Conservation (phyloP, 495 filamentous ascomycete genomes). For the Hypoxylon fuscum region DNA sequence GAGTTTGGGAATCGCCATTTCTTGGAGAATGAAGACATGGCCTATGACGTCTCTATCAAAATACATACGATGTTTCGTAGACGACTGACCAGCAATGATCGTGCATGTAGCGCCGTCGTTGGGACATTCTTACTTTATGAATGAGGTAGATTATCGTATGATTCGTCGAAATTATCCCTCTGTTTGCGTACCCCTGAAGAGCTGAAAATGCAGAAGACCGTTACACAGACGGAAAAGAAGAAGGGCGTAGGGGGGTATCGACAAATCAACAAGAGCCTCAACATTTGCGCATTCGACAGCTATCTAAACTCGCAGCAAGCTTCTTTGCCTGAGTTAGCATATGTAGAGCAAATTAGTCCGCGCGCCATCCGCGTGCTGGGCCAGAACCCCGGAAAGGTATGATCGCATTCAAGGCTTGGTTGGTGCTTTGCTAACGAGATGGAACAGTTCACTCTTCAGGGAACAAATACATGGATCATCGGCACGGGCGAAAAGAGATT, state of each 20-base stretch:
- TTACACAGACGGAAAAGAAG: neutral
- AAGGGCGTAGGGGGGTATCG: conserved; percentile 48
- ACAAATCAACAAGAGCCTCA: conserved; percentile 58
- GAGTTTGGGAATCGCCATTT: neutral
- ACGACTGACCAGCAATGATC: neutral
- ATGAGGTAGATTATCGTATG: neutral
- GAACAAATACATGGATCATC: conserved; percentile 79
- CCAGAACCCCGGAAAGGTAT: conserved; percentile 45
- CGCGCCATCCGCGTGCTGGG: conserved; percentile 52
- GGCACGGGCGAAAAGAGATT: conserved; percentile 68
- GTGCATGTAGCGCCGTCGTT: neutral
- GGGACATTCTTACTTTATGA: neutral
- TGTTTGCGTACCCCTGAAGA: neutral
- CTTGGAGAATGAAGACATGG: neutral
- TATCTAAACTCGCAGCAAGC: conserved; percentile 50
- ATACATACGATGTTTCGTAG: neutral
- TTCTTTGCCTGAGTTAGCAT: conserved; percentile 45
- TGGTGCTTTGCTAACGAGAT: neutral
- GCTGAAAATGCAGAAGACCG: neutral
- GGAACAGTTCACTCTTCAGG: conserved; percentile 52
- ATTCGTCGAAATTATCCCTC: neutral
- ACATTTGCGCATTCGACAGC: conserved; percentile 56
- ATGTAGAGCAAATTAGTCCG: conserved; percentile 53
- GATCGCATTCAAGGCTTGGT: neutral
- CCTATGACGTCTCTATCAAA: neutral